A percentile compares a stretch with the other conserved stretches of the same genome.
Conservation (phyloP, 2,329 filamentous ascomycete genomes). For the Zasmidium citrigriseum region DNA sequence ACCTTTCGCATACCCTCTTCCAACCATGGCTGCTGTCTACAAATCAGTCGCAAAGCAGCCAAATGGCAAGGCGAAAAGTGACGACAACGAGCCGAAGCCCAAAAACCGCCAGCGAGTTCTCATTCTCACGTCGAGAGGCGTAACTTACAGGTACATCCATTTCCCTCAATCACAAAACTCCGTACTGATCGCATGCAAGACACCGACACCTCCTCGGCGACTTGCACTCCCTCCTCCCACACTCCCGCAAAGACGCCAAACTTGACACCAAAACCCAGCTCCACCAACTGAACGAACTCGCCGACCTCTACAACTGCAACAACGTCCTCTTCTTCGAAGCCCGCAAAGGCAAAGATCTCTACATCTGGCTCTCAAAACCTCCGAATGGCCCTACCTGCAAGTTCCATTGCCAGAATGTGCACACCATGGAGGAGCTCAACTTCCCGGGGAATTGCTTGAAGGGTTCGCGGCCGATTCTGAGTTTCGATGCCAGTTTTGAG, state of each 20-base stretch:
- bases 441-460: conserved; percentile 97
- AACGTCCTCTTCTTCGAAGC: conserved; percentile 95
- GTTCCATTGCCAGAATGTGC: conserved; percentile 74
- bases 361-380: conserved; percentile 88
- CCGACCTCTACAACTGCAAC: conserved; percentile 87
- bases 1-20: neutral
- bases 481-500: conserved; percentile 81
- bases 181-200: conserved; percentile 49
- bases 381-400: conserved; percentile 78
- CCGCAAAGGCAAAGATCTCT: conserved; percentile 89
- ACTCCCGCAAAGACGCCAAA: conserved; percentile 92
- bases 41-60: conserved; percentile 52
- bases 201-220: conserved; percentile 93
- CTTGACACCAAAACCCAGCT: conserved; percentile 92
- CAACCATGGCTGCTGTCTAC: conserved; percentile 57
- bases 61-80: conserved; percentile 35
- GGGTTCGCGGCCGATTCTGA: conserved; percentile 85
- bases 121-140: conserved; percentile 87
- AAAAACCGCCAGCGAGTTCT: conserved; percentile 66
- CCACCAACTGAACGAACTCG: conserved; percentile 74
- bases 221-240: conserved; percentile 82
- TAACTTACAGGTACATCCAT: conserved; percentile 71
- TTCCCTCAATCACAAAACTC: neutral
- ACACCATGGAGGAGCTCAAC: conserved; percentile 95
- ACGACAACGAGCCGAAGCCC: conserved; percentile 28